Evolutionary conservation across 1,139 yeast species (phyloP).

Genomic region (Meyerozyma smithsonii): DNA sequence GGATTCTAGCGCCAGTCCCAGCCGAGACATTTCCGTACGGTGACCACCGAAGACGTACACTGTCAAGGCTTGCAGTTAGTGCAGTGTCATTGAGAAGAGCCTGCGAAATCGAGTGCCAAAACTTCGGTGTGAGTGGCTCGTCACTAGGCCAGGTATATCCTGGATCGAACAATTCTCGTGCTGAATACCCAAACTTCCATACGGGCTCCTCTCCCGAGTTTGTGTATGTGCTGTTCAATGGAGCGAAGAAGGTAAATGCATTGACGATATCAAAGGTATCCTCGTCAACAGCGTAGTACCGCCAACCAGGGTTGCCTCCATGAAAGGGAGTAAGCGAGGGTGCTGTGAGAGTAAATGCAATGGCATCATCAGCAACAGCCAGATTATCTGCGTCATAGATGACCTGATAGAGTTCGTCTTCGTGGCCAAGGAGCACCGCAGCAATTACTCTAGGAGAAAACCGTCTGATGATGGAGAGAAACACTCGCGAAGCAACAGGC

Average conservation of each 20-base stretch:
- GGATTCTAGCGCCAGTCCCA: neutral
- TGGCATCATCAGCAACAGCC: slow-evolving; percentile 11
- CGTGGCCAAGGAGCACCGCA: slow-evolving; percentile 27
- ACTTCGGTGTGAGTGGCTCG: slow-evolving; percentile 22
- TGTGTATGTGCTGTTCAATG: slow-evolving; percentile 22
- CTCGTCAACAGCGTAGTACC: slow-evolving; percentile 28
- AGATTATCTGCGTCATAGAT: slow-evolving; percentile 17
- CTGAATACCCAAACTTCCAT: slow-evolving; percentile 27
- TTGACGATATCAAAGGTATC: slow-evolving; percentile 25
- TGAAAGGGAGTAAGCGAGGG: slow-evolving; percentile 27
- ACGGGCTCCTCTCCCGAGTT: slow-evolving; percentile 27
- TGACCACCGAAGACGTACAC: slow-evolving; percentile 12
- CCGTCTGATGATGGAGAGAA: slow-evolving; percentile 23
- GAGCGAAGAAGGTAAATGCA: slow-evolving; percentile 26
- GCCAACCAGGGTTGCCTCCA: slow-evolving; percentile 30
- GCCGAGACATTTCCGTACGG: slow-evolving; percentile 9
- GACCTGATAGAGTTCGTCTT: slow-evolving; percentile 23
- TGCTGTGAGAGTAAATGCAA: slow-evolving; percentile 26
- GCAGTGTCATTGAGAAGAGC: slow-evolving; percentile 10
- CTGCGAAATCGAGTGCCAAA: slow-evolving; percentile 20
- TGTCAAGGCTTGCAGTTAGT: slow-evolving; percentile 9
- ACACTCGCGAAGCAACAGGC: slow-evolving; percentile 24
- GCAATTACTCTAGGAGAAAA: slow-evolving; percentile 32
- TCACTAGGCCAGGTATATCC: slow-evolving; percentile 23
- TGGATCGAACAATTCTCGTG: slow-evolving; percentile 26